Evolutionary conservation across 2,329 filamentous ascomycete genomes (phyloP), one percentile per base, ranked within the genome.

Genomic region (Fusarium brevicatenulatum): DNA sequence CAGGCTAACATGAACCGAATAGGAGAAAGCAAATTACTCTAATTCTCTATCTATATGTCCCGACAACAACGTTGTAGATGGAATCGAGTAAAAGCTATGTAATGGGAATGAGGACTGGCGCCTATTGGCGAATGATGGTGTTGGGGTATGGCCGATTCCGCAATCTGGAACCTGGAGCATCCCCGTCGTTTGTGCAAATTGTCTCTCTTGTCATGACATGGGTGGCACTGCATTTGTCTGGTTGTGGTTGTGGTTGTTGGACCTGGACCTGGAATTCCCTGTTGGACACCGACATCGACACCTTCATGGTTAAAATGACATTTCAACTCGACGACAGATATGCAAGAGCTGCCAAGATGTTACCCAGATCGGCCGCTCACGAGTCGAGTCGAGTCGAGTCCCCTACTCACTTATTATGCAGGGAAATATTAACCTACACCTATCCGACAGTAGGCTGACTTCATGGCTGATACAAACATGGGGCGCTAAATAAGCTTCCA

Each of bases 41-140:
- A 47, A n/a, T 58, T 39, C 25, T 53, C 37, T 58, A 65, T 68
- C 63, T 60, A 58, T 39, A 57, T 55, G 39, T 52, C 37, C 30
- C 32, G 34, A 40, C 43, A 65, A 63, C 56, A 67, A 66, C 40
- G 39, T 53, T 69, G 66, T 78, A 75, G 75, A 44, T 78, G 76
- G 44, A 78, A 78, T 78, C 73, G 76, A 70, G 76, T 78, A 78
- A 78, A 65, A 75, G 63, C 76, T 78, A 78, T 75, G 76, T 78
- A 78, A 78, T 78, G 53, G 59, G 68, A 78, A 77, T 58, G 61
- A 50, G 71, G 55, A 67, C 37, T 42, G 66, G 71, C 72, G 76
- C 67, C 71, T 76, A 76, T 75, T 66, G 73, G 65, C 76, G 73
- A 78, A 78, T 78, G 63, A 66, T 62, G 54, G 39, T 44, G 55